Conservation (phyloP, 2,329 filamentous ascomycete species). For the Cercospora berteroae region DNA sequence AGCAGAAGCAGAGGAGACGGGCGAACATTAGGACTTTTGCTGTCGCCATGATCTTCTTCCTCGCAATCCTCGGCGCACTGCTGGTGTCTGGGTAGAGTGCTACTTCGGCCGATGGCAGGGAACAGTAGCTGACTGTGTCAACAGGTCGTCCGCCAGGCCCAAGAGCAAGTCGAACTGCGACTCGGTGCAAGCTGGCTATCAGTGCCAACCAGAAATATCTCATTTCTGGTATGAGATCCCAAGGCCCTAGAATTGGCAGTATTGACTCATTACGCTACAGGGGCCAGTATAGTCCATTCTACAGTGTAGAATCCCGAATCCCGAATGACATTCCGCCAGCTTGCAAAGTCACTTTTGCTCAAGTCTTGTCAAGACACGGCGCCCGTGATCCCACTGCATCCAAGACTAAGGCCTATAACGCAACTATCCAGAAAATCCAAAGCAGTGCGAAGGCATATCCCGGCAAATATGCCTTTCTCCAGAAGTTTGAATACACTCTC, state of each 20-base stretch:
- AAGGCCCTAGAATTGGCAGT: background rate
- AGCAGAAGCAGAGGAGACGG: background rate
- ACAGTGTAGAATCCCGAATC: slow-evolving; percentile 67
- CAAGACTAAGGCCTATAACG: slow-evolving; percentile 64
- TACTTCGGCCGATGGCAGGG: background rate
- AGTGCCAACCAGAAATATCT: slow-evolving; percentile 60
- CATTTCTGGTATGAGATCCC: slow-evolving; percentile 56
- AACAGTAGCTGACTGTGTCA: background rate
- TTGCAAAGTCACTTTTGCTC: slow-evolving; percentile 77
- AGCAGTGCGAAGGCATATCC: slow-evolving; percentile 55
- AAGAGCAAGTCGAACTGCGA: slow-evolving; percentile 25
- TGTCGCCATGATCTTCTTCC: slow-evolving; percentile 15
- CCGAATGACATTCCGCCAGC: slow-evolving; percentile 58
- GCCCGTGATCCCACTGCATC: slow-evolving; percentile 72
- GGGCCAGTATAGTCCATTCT: slow-evolving; percentile 86
- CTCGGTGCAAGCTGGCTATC: slow-evolving; percentile 52
- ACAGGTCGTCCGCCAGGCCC: slow-evolving; percentile 13
- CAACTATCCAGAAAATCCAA: slow-evolving; percentile 66
- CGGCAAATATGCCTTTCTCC: slow-evolving; percentile 66
- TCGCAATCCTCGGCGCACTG: slow-evolving; percentile 15
- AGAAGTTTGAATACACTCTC: slow-evolving; percentile 68
- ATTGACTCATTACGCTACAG: background rate
- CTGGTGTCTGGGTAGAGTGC: slow-evolving; percentile 19
- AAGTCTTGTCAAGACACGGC: slow-evolving; percentile 80
- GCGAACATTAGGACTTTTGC: background rate